phyloP scores from a whole-genome alignment of 2,329 filamentous ascomycete genomes.

The Aspergillus ruber region DNA sequence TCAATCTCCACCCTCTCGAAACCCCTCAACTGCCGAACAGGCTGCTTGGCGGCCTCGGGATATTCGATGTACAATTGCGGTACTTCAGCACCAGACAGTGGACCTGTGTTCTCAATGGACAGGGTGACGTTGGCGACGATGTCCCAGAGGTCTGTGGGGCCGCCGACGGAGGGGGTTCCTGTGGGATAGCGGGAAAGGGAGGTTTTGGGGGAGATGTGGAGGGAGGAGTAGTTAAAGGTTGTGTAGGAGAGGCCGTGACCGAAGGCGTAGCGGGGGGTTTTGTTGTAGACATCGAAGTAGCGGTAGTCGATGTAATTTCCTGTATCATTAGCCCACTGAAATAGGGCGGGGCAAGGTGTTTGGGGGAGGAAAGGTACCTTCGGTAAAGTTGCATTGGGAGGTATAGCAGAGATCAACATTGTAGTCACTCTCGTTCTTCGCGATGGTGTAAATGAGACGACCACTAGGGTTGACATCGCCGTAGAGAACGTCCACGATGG shows the following conservation, averaged over 20 bases:
- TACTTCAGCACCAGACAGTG: slow-evolving; percentile 43
- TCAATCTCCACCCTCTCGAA: slow-evolving; percentile 47
- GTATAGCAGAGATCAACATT: slow-evolving; percentile 7
- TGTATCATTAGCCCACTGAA: not conserved
- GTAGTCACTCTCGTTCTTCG: slow-evolving; percentile 50
- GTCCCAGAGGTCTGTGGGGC: slow-evolving; percentile 51
- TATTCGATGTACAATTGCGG: slow-evolving; percentile 52
- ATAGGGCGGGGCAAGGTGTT: not conserved
- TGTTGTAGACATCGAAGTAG: slow-evolving; percentile 45
- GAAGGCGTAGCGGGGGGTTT: slow-evolving; percentile 50
- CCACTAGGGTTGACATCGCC: slow-evolving; percentile 43
- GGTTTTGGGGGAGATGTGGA: slow-evolving; percentile 25
- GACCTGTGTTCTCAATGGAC: slow-evolving; percentile 47
- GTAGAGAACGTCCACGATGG: slow-evolving; percentile 42
- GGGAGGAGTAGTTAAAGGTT: slow-evolving; percentile 44
- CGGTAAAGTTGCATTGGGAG: slow-evolving; percentile 38
- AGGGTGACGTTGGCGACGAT: slow-evolving; percentile 43
- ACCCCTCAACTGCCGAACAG: slow-evolving; percentile 39
- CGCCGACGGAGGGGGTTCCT: slow-evolving; percentile 32
- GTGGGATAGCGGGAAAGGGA: slow-evolving; percentile 39
- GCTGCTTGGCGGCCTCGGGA: slow-evolving; percentile 22
- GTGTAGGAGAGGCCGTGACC: slow-evolving; percentile 54
- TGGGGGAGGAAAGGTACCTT: slow-evolving; percentile 17
- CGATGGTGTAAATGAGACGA: slow-evolving; percentile 58
- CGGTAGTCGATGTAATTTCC: slow-evolving; percentile 51